Evolutionary conservation across 495 filamentous ascomycete species (phyloP), one percentile per base, ranked within the genome.

Genomic region (Friedmanniomyces simplex): DNA sequence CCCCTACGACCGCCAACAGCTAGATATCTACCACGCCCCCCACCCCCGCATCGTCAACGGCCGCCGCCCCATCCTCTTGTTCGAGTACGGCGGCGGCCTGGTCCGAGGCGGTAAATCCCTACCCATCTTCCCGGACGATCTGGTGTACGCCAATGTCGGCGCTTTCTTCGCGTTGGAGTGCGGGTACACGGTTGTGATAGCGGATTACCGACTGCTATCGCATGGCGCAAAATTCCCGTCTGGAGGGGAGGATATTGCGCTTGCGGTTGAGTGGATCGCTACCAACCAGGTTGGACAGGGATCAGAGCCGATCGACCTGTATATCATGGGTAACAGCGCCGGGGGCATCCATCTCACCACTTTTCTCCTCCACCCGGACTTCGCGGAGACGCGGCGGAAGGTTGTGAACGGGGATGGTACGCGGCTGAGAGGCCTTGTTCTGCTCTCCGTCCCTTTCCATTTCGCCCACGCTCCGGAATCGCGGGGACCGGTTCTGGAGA

Each of bases 31-130:
- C 57, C 65, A 57, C 21, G 64, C 72, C 1, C 53, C 62, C 2
- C 55, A 66, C 32, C 62, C 67, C 28, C 8, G 28, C 30, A 7
- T 36, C 30, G 50, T 55, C 8, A 56, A 60, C 25, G 52, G 47
- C 12, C 20, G 46, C 20, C 49, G 61, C 21, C 64, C 69, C 21
- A 69, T 76, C 10, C 67, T 76, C 51, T 50, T 74, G 14, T 76
- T 73, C 63, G 46, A 73, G 11, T 71, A 76, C 54, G 74, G 74
- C 20, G 74, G 74, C 46, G 74, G 74, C 30, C 66, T 75, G 34
- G 61, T 69, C 13, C 21, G 60, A 43, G 74, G 74, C 8, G 55
- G 63, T 26, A 68, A 66, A 36, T 67, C 68, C 25, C 61, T 66
- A 12, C 64, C 68, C 25, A 61, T 67, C 0, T 6, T 57, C 24